phyloP scores from a whole-genome alignment of 345 rosid species.

The Luvunga scandens region DNA sequence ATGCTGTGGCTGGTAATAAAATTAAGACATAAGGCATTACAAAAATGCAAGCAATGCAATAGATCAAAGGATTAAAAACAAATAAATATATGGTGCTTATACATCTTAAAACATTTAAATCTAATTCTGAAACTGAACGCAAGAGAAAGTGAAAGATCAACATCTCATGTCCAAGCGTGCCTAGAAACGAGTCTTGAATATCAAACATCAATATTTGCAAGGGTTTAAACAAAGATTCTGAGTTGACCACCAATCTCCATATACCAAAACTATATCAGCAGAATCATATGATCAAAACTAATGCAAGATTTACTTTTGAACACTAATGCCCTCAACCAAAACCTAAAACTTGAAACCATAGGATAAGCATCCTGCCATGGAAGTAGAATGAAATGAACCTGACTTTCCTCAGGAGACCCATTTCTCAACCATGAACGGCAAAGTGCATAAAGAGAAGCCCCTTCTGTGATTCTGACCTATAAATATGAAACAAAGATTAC shows the following conservation, averaged over 20 bases:
- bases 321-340: neutral
- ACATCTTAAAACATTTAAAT: constrained; percentile 6
- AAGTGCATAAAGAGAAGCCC: constrained; percentile 77
- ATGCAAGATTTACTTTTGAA: neutral
- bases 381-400: constrained; percentile 41
- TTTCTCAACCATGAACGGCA: constrained; percentile 94
- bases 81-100: neutral
- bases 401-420: constrained; percentile 62
- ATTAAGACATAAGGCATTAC: constrained; percentile 18
- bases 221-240: neutral
- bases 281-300: neutral
- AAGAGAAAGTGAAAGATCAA: neutral
- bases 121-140: neutral
- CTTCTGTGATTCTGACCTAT: constrained; percentile 70
- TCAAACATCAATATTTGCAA: neutral
- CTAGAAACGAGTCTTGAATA: neutral
- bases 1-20: constrained; percentile 48
- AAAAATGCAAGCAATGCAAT: constrained; percentile 7
- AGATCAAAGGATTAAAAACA: neutral
- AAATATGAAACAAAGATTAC: constrained; percentile 20
- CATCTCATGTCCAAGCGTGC: neutral
- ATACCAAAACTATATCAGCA: neutral
- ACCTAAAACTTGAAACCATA: neutral
- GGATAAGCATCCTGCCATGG: neutral
- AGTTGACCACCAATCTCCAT: neutral